phyloP scores from a whole-genome alignment of 2,329 filamentous ascomycete genomes.

The Botrytis paeoniae region DNA sequence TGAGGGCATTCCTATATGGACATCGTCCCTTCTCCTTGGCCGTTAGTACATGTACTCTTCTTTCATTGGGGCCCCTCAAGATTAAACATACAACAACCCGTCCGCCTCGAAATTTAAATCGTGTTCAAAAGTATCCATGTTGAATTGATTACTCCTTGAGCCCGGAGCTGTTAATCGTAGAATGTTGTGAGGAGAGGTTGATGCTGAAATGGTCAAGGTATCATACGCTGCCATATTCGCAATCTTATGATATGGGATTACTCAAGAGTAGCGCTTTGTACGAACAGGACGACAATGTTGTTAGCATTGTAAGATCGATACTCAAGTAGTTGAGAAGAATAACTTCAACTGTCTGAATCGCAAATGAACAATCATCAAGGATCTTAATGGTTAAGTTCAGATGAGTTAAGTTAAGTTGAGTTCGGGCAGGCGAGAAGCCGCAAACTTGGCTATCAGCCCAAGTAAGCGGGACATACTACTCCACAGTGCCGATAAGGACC shows the following conservation, averaged over 20 bases:
- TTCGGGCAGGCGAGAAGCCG: conserved; percentile 8
- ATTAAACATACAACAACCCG: conserved; percentile 32
- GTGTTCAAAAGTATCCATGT: conserved; percentile 35
- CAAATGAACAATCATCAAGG: not conserved
- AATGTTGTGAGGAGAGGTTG: conserved; percentile 29
- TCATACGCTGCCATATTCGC: conserved; percentile 27
- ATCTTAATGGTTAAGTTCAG: not conserved
- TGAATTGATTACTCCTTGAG: conserved; percentile 22
- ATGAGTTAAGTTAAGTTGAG: conserved; percentile 4
- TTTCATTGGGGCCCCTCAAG: not conserved
- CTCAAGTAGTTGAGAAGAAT: not conserved
- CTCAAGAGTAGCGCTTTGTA: conserved; percentile 4
- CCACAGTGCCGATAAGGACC: not conserved
- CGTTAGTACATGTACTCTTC: conserved; percentile 10
- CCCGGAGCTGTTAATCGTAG: conserved; percentile 31
- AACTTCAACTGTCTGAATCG: conserved; percentile 12
- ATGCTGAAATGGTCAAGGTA: conserved; percentile 19
- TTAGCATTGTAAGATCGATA: conserved; percentile 15
- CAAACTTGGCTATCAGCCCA: conserved; percentile 16
- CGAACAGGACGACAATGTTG: not conserved
- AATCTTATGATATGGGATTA: conserved; percentile 9
- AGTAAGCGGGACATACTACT: conserved; percentile 11
- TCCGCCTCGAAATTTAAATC: conserved; percentile 34
- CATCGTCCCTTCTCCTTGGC: conserved; percentile 13
- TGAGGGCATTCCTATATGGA: conserved; percentile 37